A percentile compares a stretch with the other conserved stretches of the same genome.
Evolutionary conservation across 345 rosid species (phyloP).

Genomic region (Citrus cavaleriei): DNA sequence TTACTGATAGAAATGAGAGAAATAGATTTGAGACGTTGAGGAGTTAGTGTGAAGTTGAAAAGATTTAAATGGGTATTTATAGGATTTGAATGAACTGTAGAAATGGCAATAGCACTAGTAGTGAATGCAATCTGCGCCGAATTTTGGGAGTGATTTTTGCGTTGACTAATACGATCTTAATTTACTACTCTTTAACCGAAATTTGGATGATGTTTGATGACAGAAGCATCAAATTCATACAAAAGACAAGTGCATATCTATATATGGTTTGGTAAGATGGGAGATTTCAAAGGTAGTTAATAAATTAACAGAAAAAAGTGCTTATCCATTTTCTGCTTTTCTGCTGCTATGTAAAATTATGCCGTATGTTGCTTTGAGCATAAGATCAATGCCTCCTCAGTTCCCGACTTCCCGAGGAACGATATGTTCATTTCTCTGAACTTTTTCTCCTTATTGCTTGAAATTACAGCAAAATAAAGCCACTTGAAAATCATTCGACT

Average conservation of each 20-base stretch:
- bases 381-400: neutral
- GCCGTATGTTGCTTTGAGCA: neutral
- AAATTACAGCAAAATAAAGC: neutral
- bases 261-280: neutral
- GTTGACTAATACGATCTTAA: no score
- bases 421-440: no score
- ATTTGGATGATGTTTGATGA: neutral
- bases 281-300: neutral
- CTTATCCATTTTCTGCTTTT: neutral
- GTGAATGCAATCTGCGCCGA: neutral
- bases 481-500: no score
- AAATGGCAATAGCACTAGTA: no score
- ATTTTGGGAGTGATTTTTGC: neutral
- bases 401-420: neutral
- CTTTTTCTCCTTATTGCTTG: neutral
- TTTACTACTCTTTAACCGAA: no score
- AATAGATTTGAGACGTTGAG: neutral
- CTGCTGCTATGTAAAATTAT: neutral
- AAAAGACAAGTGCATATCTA: neutral
- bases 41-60: neutral
- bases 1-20: slow-evolving; percentile 1
- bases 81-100: neutral
- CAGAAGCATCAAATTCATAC: neutral
- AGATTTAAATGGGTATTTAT: neutral
- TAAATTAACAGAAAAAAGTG: neutral